Percentiles rank a stretch among this genome's conserved stretches.
phyloP scores from a whole-genome alignment of 2,329 filamentous ascomycete species.

The Botrytis fragariae region DNA sequence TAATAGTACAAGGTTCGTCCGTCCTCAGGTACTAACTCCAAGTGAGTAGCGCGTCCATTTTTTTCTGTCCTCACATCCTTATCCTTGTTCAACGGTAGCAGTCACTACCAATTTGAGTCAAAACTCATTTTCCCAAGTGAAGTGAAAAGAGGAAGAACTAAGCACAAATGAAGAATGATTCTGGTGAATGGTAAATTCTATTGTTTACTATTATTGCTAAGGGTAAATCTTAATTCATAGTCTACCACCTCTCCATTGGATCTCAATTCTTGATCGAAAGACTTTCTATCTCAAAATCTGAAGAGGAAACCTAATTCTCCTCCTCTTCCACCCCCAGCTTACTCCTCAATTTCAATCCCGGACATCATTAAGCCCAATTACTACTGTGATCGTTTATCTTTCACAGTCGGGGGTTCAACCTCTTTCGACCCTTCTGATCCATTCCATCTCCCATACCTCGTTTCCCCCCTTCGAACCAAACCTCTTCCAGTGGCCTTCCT shows the following conservation, averaged over 20 bases:
- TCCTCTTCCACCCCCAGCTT: conserved; percentile 1
- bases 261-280: neutral
- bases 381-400: neutral
- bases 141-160: conserved; percentile 1
- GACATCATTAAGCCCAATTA: neutral
- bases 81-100: neutral
- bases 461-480: conserved; percentile 22
- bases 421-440: conserved; percentile 10
- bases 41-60: neutral
- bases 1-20: neutral
- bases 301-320: neutral
- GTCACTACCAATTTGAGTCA: neutral
- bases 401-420: neutral
- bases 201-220: conserved; percentile 10
- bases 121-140: neutral
- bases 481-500: conserved; percentile 15
- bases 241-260: neutral
- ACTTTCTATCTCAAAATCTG: neutral
- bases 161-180: neutral
- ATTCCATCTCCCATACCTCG: neutral
- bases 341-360: conserved; percentile 11
- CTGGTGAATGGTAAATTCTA: neutral
- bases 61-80: neutral
- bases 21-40: neutral
- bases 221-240: conserved; percentile 5